Evolutionary conservation across 2,329 filamentous ascomycete species (phyloP), one percentile per base, ranked within the genome.

Genomic region (Fusarium setosum): DNA sequence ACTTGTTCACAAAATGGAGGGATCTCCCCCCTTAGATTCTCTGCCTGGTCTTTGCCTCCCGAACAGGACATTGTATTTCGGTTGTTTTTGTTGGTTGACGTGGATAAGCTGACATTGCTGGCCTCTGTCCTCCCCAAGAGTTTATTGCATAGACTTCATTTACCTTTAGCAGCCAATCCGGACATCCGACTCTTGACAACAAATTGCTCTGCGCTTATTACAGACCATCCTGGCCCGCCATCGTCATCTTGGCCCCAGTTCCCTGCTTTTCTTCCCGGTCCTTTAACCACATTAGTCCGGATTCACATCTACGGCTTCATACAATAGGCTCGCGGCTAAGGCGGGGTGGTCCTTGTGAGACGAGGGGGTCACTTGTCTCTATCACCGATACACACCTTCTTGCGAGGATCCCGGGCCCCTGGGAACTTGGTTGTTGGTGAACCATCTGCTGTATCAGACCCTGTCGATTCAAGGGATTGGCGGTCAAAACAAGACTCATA

Each of bases 361-460:
- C 68, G 55, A 63, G 67, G 59, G 59, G 57, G 53, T 29, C 44
- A 66, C 60, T 52, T 62, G 35, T 60, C 56, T 66, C 64, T 56
- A 67, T 59, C 53, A 52, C 62, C 63, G 54, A 50, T 54, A 56
- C n/a, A n/a, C n/a, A n/a, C 49, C 26, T 60, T 44, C 34, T 52
- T 59, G 67, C 60, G 59, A 72, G 54, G 54, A 61, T 60, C 65
- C 67, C 57, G 53, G 65, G 56, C 67, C 67, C 69, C 62, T 53
- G 49, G 57, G 58, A 48, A 40, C 49, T 66, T 61, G 54, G 37
- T 53, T 47, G 56, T 42, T 63, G 60, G 62, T 72, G 70, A 72
- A 70, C 68, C 70, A 53, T 67, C 49, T 71, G 59, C 55, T 66
- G 69, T 69, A 63, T 72, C 70, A 72, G 70, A 72, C 70, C 67